Evolutionary conservation across 768 basidiomycete species (phyloP).

Genomic region (Suillus americanus): DNA sequence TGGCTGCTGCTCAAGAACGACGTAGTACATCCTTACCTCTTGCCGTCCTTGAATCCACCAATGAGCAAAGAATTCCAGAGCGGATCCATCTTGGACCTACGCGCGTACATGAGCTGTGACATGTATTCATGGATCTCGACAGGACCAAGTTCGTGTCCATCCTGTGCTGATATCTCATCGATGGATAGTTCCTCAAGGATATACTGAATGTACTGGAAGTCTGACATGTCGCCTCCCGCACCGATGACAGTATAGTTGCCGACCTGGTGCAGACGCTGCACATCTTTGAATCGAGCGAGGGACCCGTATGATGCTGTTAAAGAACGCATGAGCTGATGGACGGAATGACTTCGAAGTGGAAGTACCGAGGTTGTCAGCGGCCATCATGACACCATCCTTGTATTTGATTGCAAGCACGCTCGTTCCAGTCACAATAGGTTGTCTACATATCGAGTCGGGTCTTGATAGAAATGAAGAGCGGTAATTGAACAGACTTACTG

Average conservation of each 20-base stretch:
- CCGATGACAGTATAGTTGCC: conserved; percentile 86
- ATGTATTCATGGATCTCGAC: conserved; percentile 92
- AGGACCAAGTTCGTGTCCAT: conserved; percentile 83
- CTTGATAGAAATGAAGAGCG: neutral
- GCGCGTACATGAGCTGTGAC: conserved; percentile 84
- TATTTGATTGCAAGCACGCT: conserved; percentile 92
- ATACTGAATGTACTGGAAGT: conserved; percentile 91
- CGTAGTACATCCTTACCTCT: conserved; percentile 51
- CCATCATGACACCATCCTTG: conserved; percentile 98
- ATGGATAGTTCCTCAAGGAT: conserved; percentile 75
- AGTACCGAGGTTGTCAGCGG: conserved; percentile 94
- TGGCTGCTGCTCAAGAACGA: neutral
- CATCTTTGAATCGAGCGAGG: conserved; percentile 93
- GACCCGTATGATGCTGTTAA: conserved; percentile 90
- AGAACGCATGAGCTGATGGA: neutral
- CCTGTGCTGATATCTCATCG: conserved; percentile 78
- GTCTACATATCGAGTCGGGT: conserved; percentile 41
- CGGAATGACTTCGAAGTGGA: conserved; percentile 7
- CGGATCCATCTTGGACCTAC: conserved; percentile 87
- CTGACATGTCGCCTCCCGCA: conserved; percentile 95
- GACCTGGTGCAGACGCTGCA: conserved; percentile 84
- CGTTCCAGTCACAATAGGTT: conserved; percentile 97
- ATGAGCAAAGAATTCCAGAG: conserved; percentile 95
- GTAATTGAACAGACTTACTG: conserved; percentile 51
- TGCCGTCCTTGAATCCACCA: conserved; percentile 85